Evolutionary conservation across 2,329 filamentous ascomycete genomes (phyloP), one percentile per base, ranked within the genome.

Genomic region (Xylaria sp.): DNA sequence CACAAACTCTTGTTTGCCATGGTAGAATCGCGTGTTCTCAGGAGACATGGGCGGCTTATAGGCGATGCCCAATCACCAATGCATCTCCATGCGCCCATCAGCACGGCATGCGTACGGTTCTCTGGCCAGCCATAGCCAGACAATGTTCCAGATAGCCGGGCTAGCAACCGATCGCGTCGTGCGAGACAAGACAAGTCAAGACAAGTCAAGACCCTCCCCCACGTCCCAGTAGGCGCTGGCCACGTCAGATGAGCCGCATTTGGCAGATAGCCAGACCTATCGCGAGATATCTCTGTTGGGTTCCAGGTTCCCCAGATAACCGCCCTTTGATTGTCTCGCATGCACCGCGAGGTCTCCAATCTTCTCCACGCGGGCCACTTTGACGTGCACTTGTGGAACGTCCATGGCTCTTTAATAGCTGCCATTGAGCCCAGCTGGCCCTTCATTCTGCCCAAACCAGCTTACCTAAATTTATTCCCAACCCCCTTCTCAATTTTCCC

Each of bases 181-280:
- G 33, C 41, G 46, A 65, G 62, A 70, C 33, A 36, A 10, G 28
- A 28, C 28, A 2, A 28, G n/a, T n/a, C 2, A 5, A 25, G 25
- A 25, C 28, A 28, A 28, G 28, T 4, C 28, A 28, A 28, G 28
- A 28, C 15, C 41, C 41, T 64, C 71, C 73, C 74, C 74, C 71
- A 74, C 72, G 28, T 62, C 64, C 67, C 60, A 71, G 75, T 76
- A 69, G 74, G 72, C 72, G 73, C 70, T 67, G 43, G 70, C 73
- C 75, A 77, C 74, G 72, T 76, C 73, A 76, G 74, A 74, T 76
- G 74, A 75, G 71, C 73, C 71, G 73, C 72, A 68, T 65, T 41
- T 51, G 12, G 23, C 54, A 58, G 49, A 36, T 61, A 58, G 28
- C 28, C 33, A 54, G 15, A 31, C 23, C 23, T 46, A 41, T 55